phyloP scores from a whole-genome alignment of 306 rosid species.

The Nissolia schottii region DNA sequence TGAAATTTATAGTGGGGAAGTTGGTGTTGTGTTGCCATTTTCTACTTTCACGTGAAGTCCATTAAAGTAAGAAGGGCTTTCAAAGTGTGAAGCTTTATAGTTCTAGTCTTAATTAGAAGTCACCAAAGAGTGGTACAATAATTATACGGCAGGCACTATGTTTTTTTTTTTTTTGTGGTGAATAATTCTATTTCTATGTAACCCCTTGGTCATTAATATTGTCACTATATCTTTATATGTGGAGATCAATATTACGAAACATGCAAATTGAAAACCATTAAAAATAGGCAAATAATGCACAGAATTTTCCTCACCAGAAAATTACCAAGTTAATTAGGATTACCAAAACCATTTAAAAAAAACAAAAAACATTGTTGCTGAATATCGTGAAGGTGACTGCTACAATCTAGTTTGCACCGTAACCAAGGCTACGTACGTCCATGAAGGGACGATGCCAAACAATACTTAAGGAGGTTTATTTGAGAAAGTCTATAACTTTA shows the following conservation, averaged over 20 bases:
- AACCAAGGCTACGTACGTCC: constrained; percentile 21
- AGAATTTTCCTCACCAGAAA: too few species aligned
- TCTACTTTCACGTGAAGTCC: constrained; percentile 56
- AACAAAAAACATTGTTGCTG: neutral
- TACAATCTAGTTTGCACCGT: neutral
- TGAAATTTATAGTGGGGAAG: constrained; percentile 39
- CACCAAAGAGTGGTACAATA: constrained; percentile 22
- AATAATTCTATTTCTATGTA: constrained; percentile 8
- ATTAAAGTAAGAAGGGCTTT: constrained; percentile 33
- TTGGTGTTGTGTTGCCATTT: constrained; percentile 33
- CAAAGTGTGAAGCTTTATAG: constrained; percentile 27
- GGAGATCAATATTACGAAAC: neutral
- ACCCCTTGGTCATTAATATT: constrained; percentile 7
- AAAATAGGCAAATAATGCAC: neutral
- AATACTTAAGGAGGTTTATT: neutral
- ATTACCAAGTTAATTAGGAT: neutral
- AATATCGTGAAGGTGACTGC: neutral
- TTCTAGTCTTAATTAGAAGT: constrained; percentile 20
- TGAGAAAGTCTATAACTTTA: too few species aligned
- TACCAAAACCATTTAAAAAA: neutral
- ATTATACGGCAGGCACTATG: neutral
- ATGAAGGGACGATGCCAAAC: constrained; percentile 23
- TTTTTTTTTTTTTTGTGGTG: constrained; percentile 36
- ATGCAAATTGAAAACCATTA: constrained; percentile 6
- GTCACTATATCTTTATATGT: neutral